These are phyloP conservation scores for Syncephalis plumigaleata DNA, from an alignment of 371 early-diverging fungal genomes.

Conservation along the genomic window DNA sequence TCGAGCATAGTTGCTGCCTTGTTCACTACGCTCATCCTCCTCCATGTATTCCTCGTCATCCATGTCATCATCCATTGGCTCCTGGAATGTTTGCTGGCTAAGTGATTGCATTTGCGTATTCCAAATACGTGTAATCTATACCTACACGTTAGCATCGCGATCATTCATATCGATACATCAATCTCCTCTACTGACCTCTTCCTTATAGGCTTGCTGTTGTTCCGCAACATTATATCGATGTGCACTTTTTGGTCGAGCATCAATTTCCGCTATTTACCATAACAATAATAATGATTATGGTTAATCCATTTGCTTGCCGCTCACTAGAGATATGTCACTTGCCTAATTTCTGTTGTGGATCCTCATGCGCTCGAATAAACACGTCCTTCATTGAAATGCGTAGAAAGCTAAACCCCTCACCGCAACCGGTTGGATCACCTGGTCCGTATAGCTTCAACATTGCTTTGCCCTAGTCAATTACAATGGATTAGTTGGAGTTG, in stretches of 20 bases:
- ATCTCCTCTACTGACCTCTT: constrained; percentile 35
- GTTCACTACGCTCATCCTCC: constrained; percentile 10
- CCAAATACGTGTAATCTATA: constrained; percentile 78
- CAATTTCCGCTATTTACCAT: constrained; percentile 45
- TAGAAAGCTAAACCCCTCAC: constrained; percentile 97
- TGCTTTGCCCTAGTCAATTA: constrained; percentile 47
- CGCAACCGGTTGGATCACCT: constrained; percentile 96
- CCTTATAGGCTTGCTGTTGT: constrained; percentile 85
- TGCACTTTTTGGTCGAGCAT: constrained; percentile 63
- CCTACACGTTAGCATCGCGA: not conserved
- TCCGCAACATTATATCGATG: constrained; percentile 88
- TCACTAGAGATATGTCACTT: constrained; percentile 3
- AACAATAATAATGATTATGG: not conserved
- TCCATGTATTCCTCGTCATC: constrained; percentile 23
- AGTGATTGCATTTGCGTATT: constrained; percentile 67
- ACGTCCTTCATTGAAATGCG: constrained; percentile 94
- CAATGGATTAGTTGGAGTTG: not conserved
- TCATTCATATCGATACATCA: not conserved
- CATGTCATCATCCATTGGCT: constrained; percentile 28
- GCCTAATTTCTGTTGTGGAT: constrained; percentile 58
- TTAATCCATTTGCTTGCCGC: not conserved
- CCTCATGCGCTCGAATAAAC: constrained; percentile 78
- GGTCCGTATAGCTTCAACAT: constrained; percentile 87
- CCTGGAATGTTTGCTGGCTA: constrained; percentile 27
- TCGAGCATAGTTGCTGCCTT: constrained; percentile 3